Evolutionary conservation across 2,329 filamentous ascomycete species (phyloP).

Genomic region (Furcasterigmium sp.): DNA sequence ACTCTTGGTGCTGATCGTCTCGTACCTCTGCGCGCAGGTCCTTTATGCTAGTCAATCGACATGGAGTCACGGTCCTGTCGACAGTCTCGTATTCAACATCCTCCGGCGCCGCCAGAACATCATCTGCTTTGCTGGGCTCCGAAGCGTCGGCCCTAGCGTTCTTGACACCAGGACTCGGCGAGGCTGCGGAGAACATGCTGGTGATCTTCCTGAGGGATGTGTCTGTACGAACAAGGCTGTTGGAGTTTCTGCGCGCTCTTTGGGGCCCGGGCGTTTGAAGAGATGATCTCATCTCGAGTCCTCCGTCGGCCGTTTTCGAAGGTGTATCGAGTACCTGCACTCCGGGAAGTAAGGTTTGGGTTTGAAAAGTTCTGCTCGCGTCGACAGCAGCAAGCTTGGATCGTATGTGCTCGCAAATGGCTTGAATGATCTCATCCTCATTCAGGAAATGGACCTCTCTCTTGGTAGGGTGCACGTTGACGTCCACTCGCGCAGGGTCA

Average conservation of each 20-base stretch:
- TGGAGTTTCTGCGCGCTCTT: conserved; percentile 40
- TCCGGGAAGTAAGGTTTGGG: conserved; percentile 81
- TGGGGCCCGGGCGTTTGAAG: conserved; percentile 29
- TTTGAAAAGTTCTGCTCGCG: conserved; percentile 89
- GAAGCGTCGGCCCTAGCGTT: conserved; percentile 4
- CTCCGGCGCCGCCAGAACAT: conserved; percentile 33
- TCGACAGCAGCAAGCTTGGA: conserved; percentile 80
- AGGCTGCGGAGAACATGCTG: conserved; percentile 72
- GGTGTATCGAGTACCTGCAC: conserved; percentile 30
- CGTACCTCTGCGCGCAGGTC: conserved; percentile 77
- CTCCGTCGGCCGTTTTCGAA: conserved; percentile 16
- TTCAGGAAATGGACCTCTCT: conserved; percentile 95
- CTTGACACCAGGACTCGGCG: conserved; percentile 10
- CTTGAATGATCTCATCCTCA: conserved; percentile 90
- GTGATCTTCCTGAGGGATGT: conserved; percentile 89
- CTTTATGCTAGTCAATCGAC: conserved; percentile 79
- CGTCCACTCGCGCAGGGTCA: conserved; percentile 86
- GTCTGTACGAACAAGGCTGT: conserved; percentile 87
- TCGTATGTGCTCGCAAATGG: conserved; percentile 75
- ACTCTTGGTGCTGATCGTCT: conserved; percentile 72
- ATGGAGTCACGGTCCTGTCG: conserved; percentile 63
- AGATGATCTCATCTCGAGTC: too few relatives aligned
- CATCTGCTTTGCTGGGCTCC: conserved; percentile 18
- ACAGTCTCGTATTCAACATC: conserved; percentile 65
- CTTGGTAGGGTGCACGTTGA: conserved; percentile 97